Evolutionary conservation across 345 rosid genomes (phyloP).

Genomic region (Salix udensis): DNA sequence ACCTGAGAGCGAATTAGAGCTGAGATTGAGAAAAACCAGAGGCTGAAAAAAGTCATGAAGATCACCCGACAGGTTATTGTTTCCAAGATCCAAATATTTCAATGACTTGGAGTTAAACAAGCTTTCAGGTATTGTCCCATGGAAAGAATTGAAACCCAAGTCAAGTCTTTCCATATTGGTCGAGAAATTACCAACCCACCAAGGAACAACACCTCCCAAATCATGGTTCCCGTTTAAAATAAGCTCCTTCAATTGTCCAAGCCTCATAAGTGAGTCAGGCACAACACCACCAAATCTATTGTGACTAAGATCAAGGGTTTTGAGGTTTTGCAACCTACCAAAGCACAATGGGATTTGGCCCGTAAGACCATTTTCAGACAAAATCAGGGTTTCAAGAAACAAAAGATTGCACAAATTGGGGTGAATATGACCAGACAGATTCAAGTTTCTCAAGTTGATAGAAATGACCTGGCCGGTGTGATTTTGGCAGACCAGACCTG

Average conservation of each 20-base stretch:
- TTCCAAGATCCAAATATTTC: too few relatives aligned
- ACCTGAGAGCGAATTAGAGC: not conserved
- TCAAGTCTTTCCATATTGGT: slow-evolving; percentile 60
- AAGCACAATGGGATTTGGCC: slow-evolving; percentile 66
- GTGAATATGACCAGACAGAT: slow-evolving; percentile 59
- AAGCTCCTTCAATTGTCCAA: slow-evolving; percentile 53
- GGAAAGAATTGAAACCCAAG: slow-evolving; percentile 62
- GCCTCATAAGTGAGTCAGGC: slow-evolving; percentile 46
- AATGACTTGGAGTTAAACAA: slow-evolving; percentile 29
- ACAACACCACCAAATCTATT: slow-evolving; percentile 55
- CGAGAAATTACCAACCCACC: slow-evolving; percentile 64
- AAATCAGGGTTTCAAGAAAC: slow-evolving; percentile 45
- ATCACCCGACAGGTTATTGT: too few relatives aligned
- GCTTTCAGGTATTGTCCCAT: slow-evolving; percentile 58
- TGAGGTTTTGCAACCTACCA: slow-evolving; percentile 50
- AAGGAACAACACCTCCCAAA: slow-evolving; percentile 55
- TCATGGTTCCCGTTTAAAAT: slow-evolving; percentile 49
- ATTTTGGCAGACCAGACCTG: slow-evolving; percentile 58
- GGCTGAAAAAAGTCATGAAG: too few relatives aligned
- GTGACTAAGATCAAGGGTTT: slow-evolving; percentile 60
- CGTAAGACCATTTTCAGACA: slow-evolving; percentile 54
- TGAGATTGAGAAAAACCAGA: too few relatives aligned
- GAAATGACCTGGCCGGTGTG: slow-evolving; percentile 58
- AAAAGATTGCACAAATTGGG: slow-evolving; percentile 56
- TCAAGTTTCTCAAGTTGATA: slow-evolving; percentile 46